A percentile compares a stretch with the other conserved stretches of the same genome.
Evolutionary conservation across 2,329 filamentous ascomycete species (phyloP).

Genomic region (Colletotrichum zoysiae): DNA sequence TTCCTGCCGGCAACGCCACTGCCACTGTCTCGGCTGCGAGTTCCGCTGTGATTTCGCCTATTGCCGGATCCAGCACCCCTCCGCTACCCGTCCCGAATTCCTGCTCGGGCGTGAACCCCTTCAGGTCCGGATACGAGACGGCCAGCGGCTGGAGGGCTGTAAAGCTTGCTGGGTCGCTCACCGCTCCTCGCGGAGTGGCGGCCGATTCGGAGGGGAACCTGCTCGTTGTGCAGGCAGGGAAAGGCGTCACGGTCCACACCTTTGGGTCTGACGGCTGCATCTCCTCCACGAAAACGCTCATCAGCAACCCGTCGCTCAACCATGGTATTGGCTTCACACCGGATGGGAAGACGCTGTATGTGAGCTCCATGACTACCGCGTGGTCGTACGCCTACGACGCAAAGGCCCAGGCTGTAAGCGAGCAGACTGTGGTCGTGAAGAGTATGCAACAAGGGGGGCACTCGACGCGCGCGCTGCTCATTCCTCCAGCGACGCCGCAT

Average conservation of each 20-base stretch:
- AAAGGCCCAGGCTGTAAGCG: constrained; percentile 58
- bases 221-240: constrained; percentile 53
- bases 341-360: constrained; percentile 55
- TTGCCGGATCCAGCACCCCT: constrained; percentile 18
- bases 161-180: constrained; percentile 55
- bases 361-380: constrained; percentile 56
- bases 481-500: constrained; percentile 53
- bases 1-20: constrained; percentile 19
- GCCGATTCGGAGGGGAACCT: constrained; percentile 54
- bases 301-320: constrained; percentile 52
- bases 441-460: constrained; percentile 57
- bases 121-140: constrained; percentile 49
- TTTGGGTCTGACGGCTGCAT: constrained; percentile 57
- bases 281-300: constrained; percentile 53
- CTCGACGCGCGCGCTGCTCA: constrained; percentile 53
- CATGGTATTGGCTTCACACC: constrained; percentile 56
- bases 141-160: constrained; percentile 54
- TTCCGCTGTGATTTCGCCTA: constrained; percentile 17
- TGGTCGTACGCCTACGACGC: constrained; percentile 71
- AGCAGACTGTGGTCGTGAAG: constrained; percentile 55
- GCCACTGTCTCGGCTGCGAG: constrained; percentile 16
- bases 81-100: constrained; percentile 50
- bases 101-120: constrained; percentile 51
- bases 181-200: constrained; percentile 52
- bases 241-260: constrained; percentile 55